A percentile compares a stretch with the other conserved stretches of the same genome.
Conservation (phyloP, 2,329 filamentous ascomycete species). For the Penicillium sp. region DNA sequence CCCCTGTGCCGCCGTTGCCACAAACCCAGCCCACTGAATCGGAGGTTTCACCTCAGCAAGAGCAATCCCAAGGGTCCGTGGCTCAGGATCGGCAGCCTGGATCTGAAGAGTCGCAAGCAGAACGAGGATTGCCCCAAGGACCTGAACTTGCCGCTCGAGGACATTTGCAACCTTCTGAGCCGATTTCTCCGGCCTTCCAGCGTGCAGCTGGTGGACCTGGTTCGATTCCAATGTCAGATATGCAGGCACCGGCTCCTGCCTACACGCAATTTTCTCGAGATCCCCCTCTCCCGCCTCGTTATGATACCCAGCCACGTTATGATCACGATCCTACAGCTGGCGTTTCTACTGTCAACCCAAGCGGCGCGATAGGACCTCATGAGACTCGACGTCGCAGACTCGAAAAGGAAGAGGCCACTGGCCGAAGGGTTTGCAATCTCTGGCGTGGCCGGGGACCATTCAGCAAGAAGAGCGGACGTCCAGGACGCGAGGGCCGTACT, state of each 20-base stretch:
- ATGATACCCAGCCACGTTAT: constrained; percentile 15
- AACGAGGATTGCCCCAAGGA: background rate
- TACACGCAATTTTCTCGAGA: constrained; percentile 25
- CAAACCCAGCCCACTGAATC: background rate
- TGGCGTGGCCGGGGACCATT: constrained; percentile 61
- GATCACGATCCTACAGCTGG: constrained; percentile 17
- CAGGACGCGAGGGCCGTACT: constrained; percentile 55
- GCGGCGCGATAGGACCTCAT: constrained; percentile 28
- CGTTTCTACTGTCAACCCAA: constrained; percentile 19
- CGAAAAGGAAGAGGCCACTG: constrained; percentile 60
- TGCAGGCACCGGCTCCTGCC: constrained; percentile 40
- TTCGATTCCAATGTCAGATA: constrained; percentile 52
- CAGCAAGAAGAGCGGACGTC: constrained; percentile 52
- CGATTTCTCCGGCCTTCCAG: constrained; percentile 54
- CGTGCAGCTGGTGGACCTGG: constrained; percentile 56
- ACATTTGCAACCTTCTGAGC: constrained; percentile 52
- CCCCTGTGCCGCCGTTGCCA: background rate
- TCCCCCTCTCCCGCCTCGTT: constrained; percentile 21
- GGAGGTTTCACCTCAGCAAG: background rate
- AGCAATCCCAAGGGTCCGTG: background rate
- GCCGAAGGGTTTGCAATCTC: constrained; percentile 50
- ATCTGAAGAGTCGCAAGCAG: background rate
- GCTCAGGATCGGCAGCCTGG: background rate
- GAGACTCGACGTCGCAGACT: constrained; percentile 48
- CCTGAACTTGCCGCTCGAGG: background rate